Conservation (phyloP, 1,139 yeast genomes). For the Suhomyces guaymorum region DNA sequence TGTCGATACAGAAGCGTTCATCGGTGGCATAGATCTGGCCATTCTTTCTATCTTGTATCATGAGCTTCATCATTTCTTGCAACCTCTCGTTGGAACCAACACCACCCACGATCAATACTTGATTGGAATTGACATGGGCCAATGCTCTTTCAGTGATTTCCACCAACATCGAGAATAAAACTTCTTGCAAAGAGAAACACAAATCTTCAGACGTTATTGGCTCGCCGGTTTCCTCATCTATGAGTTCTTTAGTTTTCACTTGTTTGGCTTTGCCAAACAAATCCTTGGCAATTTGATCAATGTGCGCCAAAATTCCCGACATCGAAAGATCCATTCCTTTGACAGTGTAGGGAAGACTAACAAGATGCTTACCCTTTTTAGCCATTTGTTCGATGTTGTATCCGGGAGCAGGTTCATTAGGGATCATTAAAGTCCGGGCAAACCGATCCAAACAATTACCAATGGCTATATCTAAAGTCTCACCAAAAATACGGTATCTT, state of each 20-base stretch:
- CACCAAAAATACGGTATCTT: conserved; percentile 93
- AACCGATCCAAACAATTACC: conserved; percentile 96
- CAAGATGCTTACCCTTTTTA: conserved; percentile 65
- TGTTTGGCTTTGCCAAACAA: conserved; percentile 46
- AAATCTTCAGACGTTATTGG: conserved; percentile 78
- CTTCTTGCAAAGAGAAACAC: conserved; percentile 91
- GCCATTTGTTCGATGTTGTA: conserved; percentile 96
- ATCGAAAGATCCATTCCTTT: conserved; percentile 98
- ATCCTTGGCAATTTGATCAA: conserved; percentile 79
- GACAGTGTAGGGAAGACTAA: conserved; percentile 88
- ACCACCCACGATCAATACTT: conserved; percentile 95
- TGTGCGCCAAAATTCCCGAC: conserved; percentile 89
- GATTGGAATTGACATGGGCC: conserved; percentile 92
- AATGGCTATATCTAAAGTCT: conserved; percentile 93
- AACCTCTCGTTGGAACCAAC: conserved; percentile 92
- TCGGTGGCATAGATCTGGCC: conserved; percentile 93
- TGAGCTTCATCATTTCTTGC: conserved; percentile 93
- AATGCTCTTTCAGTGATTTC: conserved; percentile 97
- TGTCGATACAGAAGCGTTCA: conserved; percentile 94
- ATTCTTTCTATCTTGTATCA: conserved; percentile 81
- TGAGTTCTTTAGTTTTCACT: conserved; percentile 48
- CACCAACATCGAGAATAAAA: conserved; percentile 91
- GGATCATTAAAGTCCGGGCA: conserved; percentile 83
- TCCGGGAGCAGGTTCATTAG: conserved; percentile 97
- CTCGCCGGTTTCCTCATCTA: conserved; percentile 53